Evolutionary conservation across 2,329 filamentous ascomycete species (phyloP).

Genomic region (Zarea fungicola): DNA sequence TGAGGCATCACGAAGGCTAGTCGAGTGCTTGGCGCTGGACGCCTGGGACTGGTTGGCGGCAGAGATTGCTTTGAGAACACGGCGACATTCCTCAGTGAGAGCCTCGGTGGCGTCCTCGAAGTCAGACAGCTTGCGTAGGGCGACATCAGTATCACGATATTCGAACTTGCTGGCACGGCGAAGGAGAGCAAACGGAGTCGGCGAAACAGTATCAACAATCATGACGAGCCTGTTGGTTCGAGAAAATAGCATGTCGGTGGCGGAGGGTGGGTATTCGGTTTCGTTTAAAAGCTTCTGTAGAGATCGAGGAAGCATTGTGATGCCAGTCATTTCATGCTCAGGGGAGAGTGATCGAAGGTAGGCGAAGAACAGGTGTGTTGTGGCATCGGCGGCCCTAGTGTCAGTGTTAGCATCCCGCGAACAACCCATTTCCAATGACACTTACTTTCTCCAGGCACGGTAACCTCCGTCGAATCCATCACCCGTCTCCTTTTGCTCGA

Average conservation of each 20-base stretch:
- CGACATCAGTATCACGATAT: conserved; percentile 81
- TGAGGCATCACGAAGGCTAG: conserved; percentile 73
- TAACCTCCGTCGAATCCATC: conserved; percentile 95
- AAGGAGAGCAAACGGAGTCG: conserved; percentile 85
- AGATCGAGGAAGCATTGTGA: conserved; percentile 82
- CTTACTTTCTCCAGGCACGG: conserved; percentile 75
- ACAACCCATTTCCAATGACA: conserved; percentile 9
- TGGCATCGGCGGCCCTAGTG: conserved; percentile 80
- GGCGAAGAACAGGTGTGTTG: conserved; percentile 95
- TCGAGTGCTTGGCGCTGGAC: conserved; percentile 65
- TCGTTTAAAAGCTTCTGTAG: conserved; percentile 86
- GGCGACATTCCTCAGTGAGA: conserved; percentile 86
- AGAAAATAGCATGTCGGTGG: conserved; percentile 69
- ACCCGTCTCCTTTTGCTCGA: conserved; percentile 80
- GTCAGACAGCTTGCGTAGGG: conserved; percentile 78
- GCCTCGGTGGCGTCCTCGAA: conserved; percentile 86
- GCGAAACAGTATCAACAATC: conserved; percentile 93
- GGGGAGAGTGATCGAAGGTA: conserved; percentile 88
- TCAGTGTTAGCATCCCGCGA: conserved; percentile 14
- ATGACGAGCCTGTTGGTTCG: conserved; percentile 87
- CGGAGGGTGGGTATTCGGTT: conserved; percentile 87
- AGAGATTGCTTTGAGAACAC: conserved; percentile 85
- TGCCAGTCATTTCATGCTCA: conserved; percentile 70
- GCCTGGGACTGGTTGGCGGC: conserved; percentile 80
- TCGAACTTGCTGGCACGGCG: conserved; percentile 92